phyloP scores from a whole-genome alignment of 805 yeast genomes.

The Kregervanrija delftensis region DNA sequence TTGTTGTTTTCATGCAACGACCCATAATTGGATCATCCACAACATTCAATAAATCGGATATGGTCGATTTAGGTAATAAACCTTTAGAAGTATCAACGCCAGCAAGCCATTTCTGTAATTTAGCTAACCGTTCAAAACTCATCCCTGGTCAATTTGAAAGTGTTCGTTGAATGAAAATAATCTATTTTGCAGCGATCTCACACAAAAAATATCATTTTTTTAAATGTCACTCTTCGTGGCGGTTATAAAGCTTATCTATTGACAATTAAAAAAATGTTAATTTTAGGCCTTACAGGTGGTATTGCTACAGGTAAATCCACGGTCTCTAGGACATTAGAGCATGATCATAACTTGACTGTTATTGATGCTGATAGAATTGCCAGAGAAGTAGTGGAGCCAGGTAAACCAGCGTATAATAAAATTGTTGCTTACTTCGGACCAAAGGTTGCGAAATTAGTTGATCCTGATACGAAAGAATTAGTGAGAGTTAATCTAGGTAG shows the following conservation, averaged over 20 bases:
- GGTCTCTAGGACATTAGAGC: constrained; percentile 54
- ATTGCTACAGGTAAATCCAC: constrained; percentile 97
- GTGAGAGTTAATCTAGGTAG: constrained; percentile 74
- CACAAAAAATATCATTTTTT: neutral
- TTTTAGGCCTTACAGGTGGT: constrained; percentile 96
- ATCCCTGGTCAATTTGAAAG: no score
- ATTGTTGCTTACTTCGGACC: constrained; percentile 56
- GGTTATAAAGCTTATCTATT: neutral
- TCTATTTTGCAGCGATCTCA: neutral
- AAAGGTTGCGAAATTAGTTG: constrained; percentile 35
- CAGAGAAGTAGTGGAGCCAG: constrained; percentile 77
- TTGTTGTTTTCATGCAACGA: constrained; percentile 49
- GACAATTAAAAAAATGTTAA: constrained; percentile 50
- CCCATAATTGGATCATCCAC: constrained; percentile 44
- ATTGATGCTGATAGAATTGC: constrained; percentile 93
- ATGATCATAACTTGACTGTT: constrained; percentile 47
- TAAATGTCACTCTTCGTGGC: no score
- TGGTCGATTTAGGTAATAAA: constrained; percentile 6
- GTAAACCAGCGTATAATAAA: constrained; percentile 57
- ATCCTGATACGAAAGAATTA: constrained; percentile 38
- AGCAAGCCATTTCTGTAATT: no score
- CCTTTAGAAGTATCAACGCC: no score
- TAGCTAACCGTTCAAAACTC: no score
- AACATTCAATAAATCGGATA: constrained; percentile 37
- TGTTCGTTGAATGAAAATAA: constrained; percentile 1